Base-by-base conservation (phyloP, 106 monocot genomes). In the Apostasia ramifera region DNA sequence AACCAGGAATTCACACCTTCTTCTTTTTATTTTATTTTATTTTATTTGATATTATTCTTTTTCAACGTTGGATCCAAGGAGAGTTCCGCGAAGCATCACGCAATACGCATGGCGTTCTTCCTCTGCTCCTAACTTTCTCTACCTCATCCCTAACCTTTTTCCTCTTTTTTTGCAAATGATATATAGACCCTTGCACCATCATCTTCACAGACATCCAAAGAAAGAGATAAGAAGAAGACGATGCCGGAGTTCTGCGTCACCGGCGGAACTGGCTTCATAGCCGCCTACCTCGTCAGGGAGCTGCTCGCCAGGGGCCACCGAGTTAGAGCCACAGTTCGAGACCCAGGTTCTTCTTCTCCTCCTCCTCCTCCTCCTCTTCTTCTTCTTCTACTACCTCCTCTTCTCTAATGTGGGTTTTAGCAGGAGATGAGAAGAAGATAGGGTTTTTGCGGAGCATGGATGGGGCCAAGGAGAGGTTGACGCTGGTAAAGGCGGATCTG, bases 181-280 rank as follows among this genome's bases (percentile, higher is more conserved):
- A 26, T 26, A 26, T 26, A 26, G 26, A 26, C 26, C 26, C 26
- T 26, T 26, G 26, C 26, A 26, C 26, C 26, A 26, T 26, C 26
- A 26, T 26, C 26, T 26, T 26, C 26, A 26, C 26, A 26, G 26
- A 26, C 26, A 26, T 26, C 26, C 37, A 44, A 58, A 49, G 59
- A 40, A 40, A 59, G 57, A 14, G 55, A 26, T 26, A 26, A 53
- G 10, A 77, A 51, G 48, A 61, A 45, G 49, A 58, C 12, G 53
- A 94, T 87, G 94, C 77, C 79, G 67, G 83, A 80, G 72, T 95
- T 84, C 71, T 95, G 95, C 49, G 88, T 91, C 11, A 95, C 95
- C 6, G 95, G 95, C 57, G 95, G 91, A 37, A 86, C 88, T 3
- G 95, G 95, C 4, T 89, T 95, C 71, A 84, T 95, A 13, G 95